These are phyloP conservation scores for slime mould (Dictyostelium discoideum) DNA, from an alignment of 78 protist genomes.

Conservation along the genomic window DNA sequence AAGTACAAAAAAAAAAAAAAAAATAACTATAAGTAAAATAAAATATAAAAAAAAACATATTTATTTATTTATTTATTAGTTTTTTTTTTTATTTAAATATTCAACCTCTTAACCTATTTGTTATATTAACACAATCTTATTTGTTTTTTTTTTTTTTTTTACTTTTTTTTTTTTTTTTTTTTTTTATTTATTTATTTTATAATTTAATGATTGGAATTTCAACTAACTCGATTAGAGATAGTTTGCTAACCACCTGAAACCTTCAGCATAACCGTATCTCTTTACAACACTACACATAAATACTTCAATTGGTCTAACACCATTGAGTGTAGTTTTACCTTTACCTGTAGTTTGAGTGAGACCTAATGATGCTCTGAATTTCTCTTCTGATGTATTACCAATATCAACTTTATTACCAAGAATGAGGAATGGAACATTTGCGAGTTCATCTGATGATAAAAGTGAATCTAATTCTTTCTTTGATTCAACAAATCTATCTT, in stretches of 20 bases:
- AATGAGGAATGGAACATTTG: constrained; percentile 96
- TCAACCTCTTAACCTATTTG: too few relatives aligned
- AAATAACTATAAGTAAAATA: too few relatives aligned
- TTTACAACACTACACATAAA: constrained; percentile 98
- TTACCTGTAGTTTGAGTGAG: constrained; percentile 93
- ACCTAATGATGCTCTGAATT: constrained; percentile 92
- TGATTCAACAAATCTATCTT: constrained; percentile 95
- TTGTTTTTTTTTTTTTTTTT: background rate
- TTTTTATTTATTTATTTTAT: background rate
- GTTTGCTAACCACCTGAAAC: constrained; percentile 55
- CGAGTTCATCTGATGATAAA: constrained; percentile 87
- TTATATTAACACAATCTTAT: background rate
- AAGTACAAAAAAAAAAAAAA: background rate
- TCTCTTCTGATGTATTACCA: constrained; percentile 94
- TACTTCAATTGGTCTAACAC: constrained; percentile 97
- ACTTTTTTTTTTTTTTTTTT: background rate
- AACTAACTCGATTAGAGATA: constrained; percentile 25
- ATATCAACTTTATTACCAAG: constrained; percentile 99
- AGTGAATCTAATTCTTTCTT: constrained; percentile 95
- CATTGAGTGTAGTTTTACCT: constrained; percentile 77
- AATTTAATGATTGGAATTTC: constrained; percentile 24
- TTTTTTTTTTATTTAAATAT: too few relatives aligned
- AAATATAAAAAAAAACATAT: too few relatives aligned
- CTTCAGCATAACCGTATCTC: constrained; percentile 98
- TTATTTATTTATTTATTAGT: too few relatives aligned